Conservation (phyloP, 2,329 filamentous ascomycete genomes). For the Ascochyta lentis region DNA sequence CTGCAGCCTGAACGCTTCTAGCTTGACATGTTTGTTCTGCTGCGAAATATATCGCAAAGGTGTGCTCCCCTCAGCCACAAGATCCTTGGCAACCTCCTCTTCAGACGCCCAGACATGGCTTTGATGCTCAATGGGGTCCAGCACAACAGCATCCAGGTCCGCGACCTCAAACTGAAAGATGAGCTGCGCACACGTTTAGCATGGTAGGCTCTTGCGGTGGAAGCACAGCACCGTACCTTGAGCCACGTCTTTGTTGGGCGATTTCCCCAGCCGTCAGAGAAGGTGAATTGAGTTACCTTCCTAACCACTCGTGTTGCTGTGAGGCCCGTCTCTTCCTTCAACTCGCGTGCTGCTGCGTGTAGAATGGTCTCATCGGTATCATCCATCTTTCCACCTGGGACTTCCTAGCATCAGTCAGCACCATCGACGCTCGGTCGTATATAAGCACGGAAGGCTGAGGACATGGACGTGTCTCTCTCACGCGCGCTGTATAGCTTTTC, state of each 20-base stretch:
- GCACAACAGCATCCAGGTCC: slow-evolving; percentile 20
- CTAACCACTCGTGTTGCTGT: slow-evolving; percentile 52
- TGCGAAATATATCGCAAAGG: slow-evolving; percentile 40
- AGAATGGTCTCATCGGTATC: slow-evolving; percentile 56
- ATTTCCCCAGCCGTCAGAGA: slow-evolving; percentile 25
- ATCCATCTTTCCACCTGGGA: slow-evolving; percentile 60
- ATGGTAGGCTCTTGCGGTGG: background rate
- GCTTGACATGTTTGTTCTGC: slow-evolving; percentile 41
- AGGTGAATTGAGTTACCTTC: slow-evolving; percentile 49
- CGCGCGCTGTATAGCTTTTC: background rate
- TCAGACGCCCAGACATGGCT: slow-evolving; percentile 49
- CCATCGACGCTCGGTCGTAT: background rate
- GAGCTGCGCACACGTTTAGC: slow-evolving; percentile 7
- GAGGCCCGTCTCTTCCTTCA: slow-evolving; percentile 61
- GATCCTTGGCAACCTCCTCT: slow-evolving; percentile 46
- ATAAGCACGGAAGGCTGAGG: background rate
- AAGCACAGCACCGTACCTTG: slow-evolving; percentile 31
- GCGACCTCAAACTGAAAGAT: slow-evolving; percentile 48
- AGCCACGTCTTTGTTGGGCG: slow-evolving; percentile 35
- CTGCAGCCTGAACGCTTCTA: slow-evolving; percentile 43
- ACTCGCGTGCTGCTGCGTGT: slow-evolving; percentile 57
- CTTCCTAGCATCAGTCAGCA: slow-evolving; percentile 50
- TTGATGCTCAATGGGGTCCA: slow-evolving; percentile 54
- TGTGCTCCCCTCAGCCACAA: slow-evolving; percentile 28
- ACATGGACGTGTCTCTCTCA: background rate